phyloP scores from a whole-genome alignment of 2,329 filamentous ascomycete genomes.

The Aspergillus pseudoviridinutans region DNA sequence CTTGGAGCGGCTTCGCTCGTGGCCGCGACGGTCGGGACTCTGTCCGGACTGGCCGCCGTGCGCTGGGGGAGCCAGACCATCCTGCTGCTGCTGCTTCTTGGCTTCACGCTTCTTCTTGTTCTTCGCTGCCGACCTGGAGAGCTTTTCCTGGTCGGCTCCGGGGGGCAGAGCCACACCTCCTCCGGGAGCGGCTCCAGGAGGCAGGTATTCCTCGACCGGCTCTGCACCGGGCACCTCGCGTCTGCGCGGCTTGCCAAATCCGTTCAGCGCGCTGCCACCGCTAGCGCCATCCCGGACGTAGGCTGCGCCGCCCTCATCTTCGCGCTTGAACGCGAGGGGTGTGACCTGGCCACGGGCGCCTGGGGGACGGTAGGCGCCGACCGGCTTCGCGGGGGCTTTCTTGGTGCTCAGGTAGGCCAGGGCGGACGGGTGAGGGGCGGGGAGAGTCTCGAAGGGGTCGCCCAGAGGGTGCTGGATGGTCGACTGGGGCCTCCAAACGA shows the following conservation, averaged over 20 bases:
- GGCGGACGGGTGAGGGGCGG: slow-evolving; percentile 77
- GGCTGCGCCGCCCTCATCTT: slow-evolving; percentile 91
- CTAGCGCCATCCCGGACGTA: slow-evolving; percentile 76
- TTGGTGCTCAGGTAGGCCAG: slow-evolving; percentile 75
- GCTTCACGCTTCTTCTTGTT: slow-evolving; percentile 98
- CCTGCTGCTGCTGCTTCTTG: slow-evolving; percentile 83
- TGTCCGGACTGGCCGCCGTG: slow-evolving; percentile 24
- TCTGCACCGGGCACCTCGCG: slow-evolving; percentile 87
- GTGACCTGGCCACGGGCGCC: slow-evolving; percentile 86
- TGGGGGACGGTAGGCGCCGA: slow-evolving; percentile 93
- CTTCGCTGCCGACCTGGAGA: slow-evolving; percentile 83
- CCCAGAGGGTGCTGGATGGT: slow-evolving; percentile 57
- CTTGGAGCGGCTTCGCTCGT: slow-evolving; percentile 53
- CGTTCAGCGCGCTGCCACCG: slow-evolving; percentile 58
- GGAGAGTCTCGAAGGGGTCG: slow-evolving; percentile 70
- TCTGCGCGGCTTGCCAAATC: slow-evolving; percentile 71
- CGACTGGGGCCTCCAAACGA: slow-evolving; percentile 77
- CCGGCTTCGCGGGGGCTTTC: slow-evolving; percentile 94
- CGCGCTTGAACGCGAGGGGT: slow-evolving; percentile 91
- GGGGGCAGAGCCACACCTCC: slow-evolving; percentile 63
- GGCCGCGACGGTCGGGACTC: slow-evolving; percentile 63
- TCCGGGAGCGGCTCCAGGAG: slow-evolving; percentile 66
- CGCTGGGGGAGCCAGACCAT: slow-evolving; percentile 52
- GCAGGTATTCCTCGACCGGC: slow-evolving; percentile 58
- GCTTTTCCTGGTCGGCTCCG: slow-evolving; percentile 61